phyloP scores from a whole-genome alignment of 306 rosid genomes.

The Glycine latifolia region DNA sequence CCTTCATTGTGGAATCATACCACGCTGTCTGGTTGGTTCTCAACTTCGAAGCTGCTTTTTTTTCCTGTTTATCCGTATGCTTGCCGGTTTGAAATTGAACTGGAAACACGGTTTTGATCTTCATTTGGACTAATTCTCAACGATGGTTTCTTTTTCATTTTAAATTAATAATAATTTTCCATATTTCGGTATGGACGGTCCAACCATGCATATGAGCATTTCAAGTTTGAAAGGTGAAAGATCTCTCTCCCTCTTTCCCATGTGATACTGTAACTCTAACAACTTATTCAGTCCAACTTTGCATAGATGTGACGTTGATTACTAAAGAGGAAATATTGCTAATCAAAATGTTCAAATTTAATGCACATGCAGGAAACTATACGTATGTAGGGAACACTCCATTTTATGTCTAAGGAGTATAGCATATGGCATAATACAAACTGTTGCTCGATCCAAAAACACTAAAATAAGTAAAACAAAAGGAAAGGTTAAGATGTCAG shows the following conservation, averaged over 20 bases:
- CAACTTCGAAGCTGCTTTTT: slow-evolving; percentile 60
- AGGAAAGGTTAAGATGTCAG: slow-evolving; percentile 45
- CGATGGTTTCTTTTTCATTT: background rate
- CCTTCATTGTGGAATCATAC: slow-evolving; percentile 44
- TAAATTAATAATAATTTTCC: background rate
- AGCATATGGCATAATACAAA: slow-evolving; percentile 40
- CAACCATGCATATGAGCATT: slow-evolving; percentile 56
- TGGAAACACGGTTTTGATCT: slow-evolving; percentile 45
- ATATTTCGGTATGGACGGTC: slow-evolving; percentile 46
- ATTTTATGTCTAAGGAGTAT: slow-evolving; percentile 43
- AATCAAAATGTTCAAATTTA: slow-evolving; percentile 50
- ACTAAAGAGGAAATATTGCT: slow-evolving; percentile 50
- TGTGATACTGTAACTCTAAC: slow-evolving; percentile 40
- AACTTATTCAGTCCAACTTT: slow-evolving; percentile 35
- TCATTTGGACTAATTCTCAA: slow-evolving; percentile 41
- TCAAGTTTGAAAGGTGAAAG: slow-evolving; percentile 55
- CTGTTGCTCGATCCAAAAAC: slow-evolving; percentile 42
- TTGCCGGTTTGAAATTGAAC: slow-evolving; percentile 59
- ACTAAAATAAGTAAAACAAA: slow-evolving; percentile 45
- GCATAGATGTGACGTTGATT: slow-evolving; percentile 63
- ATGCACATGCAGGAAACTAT: slow-evolving; percentile 56
- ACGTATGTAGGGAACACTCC: slow-evolving; percentile 52
- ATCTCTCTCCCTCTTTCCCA: slow-evolving; percentile 43
- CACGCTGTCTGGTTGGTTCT: slow-evolving; percentile 53
- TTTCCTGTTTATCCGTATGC: slow-evolving; percentile 59